Base-by-base conservation (phyloP, 176 grass and related monocot species). In the Chrysopogon serrulatus region DNA sequence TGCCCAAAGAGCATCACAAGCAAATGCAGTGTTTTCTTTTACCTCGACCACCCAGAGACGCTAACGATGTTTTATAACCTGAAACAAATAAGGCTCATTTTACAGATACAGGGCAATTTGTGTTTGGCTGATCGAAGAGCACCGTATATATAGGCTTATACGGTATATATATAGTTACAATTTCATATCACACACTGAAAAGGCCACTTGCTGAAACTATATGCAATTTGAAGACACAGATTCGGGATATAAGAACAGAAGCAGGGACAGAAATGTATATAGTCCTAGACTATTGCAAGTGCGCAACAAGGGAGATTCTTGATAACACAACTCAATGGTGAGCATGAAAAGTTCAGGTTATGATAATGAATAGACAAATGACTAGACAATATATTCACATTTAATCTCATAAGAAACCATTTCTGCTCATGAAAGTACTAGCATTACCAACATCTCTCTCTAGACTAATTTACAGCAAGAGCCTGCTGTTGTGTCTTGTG, bases 271-370 rank as follows among this genome's bases (percentile, higher is more conserved):
- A n/a, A 24, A 65, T 74, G 26, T 28, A 64, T 14, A 40, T 76
- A 84, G 71, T 84, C 59, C 18, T 74, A 51, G 43, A 68, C 37
- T 40, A 45, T 57, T 61, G 76, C 26, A 39, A 80, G 82, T 85
- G 76, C 76, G 76, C 82, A 31, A 54, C 5, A 60, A 81, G 39
- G 11, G 61, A 81, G 62, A 81, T 85, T 80, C 82, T 85, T 68
- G 61, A 75, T 69, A 76, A n/a, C 61, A 62, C 62, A 62, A 23
- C 77, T 81, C 13, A 85, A 74, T 81, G 87, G 82, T 47, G 74
- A 66, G 57, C 21, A 42, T 41, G 32, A 63, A 89, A 85, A 75
- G 43, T 59, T 80, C 31, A 60, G 31, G 74, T 85, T 80, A 49
- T 5, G 61, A 85, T 62, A 40, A 10, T 27, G 66, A 77, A 54